Evolutionary conservation across 768 basidiomycete genomes (phyloP), one percentile per base, ranked within the genome.

Genomic region (Infundibulicybe gibba): DNA sequence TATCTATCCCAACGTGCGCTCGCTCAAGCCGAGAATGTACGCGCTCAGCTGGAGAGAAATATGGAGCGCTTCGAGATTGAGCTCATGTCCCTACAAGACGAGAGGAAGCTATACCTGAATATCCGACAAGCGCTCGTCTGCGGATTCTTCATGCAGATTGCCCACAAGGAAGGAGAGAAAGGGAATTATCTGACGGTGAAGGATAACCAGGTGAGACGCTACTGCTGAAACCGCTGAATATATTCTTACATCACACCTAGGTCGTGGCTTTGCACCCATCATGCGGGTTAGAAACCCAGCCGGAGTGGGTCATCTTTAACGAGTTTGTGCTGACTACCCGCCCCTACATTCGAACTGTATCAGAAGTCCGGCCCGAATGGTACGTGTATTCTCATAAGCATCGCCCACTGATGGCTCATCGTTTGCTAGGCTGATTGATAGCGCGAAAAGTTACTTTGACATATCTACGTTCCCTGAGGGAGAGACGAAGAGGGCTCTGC

Each of bases 101-200:
- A 87, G 55, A 75, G 73, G 58, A 88, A 85, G 60, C 78, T 87
- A 52, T 87, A 80, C 63, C 52, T 69, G 44, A 85, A 85, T 54
- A 84, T 98, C 47, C 80, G 92, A 20, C 84, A 85, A 65, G 87
- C 87, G 0, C 73, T 98, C 16, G 87, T 90, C 4, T 88, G 86
- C 55, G 97, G 94, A 1, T 99, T 90, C 76, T 99, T 97, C 70
- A 97, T 97, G 95, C 95, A 97, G 61, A 82, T 92, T 11, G 97
- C 94, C 6, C 93, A 97, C 65, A 90, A 90, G 63, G 93, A 94
- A 61, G 90, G 91, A 3, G 90, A 92, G 61, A 94, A 91, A 65
- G 81, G 85, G 2, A 79, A 76, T 45, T 98, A 99, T 61, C 51
- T 86, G 51, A 99, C 94, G 0, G 84, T 97, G 49, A 98, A 97